phyloP scores from a whole-genome alignment of 2,329 filamentous ascomycete genomes.

The Exutisphaerella laricina region DNA sequence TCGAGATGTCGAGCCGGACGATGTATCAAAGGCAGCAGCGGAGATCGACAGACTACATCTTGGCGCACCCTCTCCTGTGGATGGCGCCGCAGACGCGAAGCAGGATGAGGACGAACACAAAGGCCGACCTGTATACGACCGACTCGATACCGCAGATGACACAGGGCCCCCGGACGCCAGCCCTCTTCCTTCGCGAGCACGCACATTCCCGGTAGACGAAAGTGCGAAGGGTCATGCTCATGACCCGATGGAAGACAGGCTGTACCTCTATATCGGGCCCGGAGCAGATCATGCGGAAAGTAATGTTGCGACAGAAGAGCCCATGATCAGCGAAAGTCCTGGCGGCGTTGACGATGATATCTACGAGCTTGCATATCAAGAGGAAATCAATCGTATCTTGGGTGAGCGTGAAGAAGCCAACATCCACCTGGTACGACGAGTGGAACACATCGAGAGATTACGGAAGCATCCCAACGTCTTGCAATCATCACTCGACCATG shows the following conservation, averaged over 20 bases:
- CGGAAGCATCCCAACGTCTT: conserved; percentile 21
- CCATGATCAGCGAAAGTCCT: conserved; percentile 20
- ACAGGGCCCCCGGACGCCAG: conserved; percentile 12
- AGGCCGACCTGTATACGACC: neutral
- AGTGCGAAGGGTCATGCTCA: conserved; percentile 57
- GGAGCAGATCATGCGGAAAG: conserved; percentile 42
- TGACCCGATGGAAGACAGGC: conserved; percentile 58
- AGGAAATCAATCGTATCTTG: conserved; percentile 70
- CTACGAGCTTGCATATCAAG: conserved; percentile 80
- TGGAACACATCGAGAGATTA: conserved; percentile 37
- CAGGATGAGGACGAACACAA: conserved; percentile 2
- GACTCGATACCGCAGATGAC: conserved; percentile 5
- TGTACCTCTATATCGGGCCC: conserved; percentile 72
- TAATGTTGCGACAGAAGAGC: conserved; percentile 32
- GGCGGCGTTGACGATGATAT: conserved; percentile 43
- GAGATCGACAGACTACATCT: conserved; percentile 1
- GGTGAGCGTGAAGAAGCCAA: conserved; percentile 44
- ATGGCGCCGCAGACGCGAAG: conserved; percentile 1
- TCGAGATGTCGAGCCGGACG: conserved; percentile 35
- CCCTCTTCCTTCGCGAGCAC: conserved; percentile 23
- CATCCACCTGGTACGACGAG: conserved; percentile 51
- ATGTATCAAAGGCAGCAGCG: conserved; percentile 16
- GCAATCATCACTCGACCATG: conserved; percentile 19
- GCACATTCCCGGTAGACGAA: conserved; percentile 31
- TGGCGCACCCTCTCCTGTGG: neutral